Evolutionary conservation across 257 asterid species (phyloP).

Genomic region (Salvia hispanica): DNA sequence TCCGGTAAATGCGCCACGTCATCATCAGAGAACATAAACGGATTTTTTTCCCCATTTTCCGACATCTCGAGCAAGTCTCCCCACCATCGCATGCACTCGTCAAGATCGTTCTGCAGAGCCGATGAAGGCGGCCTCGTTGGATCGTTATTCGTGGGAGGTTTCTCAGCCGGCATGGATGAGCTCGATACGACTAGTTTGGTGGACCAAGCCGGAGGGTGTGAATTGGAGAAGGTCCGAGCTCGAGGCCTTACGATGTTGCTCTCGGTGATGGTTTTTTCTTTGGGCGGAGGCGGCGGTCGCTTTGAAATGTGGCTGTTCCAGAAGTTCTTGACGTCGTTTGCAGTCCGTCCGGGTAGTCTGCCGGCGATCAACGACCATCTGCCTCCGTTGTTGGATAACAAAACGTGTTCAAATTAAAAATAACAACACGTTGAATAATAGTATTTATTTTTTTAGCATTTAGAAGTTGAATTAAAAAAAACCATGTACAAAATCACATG

Average conservation of each 20-base stretch:
- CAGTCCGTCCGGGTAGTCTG: slow-evolving; percentile 60
- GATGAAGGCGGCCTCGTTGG: too few relatives aligned
- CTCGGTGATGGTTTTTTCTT: not conserved
- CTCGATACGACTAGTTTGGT: not conserved
- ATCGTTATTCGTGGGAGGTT: too few relatives aligned
- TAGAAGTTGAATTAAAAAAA: too few relatives aligned
- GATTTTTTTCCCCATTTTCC: slow-evolving; percentile 1
- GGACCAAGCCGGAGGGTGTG: not conserved
- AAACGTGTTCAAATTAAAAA: too few relatives aligned
- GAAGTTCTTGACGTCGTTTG: slow-evolving; percentile 56
- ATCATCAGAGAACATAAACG: not conserved
- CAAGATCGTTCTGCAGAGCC: not conserved
- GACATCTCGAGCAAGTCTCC: slow-evolving; percentile 32
- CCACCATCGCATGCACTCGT: slow-evolving; percentile 41
- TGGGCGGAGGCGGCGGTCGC: slow-evolving; percentile 18
- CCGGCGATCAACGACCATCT: slow-evolving; percentile 72
- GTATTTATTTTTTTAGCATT: too few relatives aligned
- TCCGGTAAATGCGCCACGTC: too few relatives aligned
- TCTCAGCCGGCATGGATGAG: not conserved
- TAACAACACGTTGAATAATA: too few relatives aligned
- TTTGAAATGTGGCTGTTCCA: slow-evolving; percentile 56
- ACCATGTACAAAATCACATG: not conserved
- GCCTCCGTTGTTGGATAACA: not conserved
- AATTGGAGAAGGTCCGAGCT: slow-evolving; percentile 34
- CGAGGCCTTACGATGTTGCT: slow-evolving; percentile 28